Evolutionary conservation across 192 early-diverging fungal genomes (phyloP).

Genomic region (Backusella psychrophila): DNA sequence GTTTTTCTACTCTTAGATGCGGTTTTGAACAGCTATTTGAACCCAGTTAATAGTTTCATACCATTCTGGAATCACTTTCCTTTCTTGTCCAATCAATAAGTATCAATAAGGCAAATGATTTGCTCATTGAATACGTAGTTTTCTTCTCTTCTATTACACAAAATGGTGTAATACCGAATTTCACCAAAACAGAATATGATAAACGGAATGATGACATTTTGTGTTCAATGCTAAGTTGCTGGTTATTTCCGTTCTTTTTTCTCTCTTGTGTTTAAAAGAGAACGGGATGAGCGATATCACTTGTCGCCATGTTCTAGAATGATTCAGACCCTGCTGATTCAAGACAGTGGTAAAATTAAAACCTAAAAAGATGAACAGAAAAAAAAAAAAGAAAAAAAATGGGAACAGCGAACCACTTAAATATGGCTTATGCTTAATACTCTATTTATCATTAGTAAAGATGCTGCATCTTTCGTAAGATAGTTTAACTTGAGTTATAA

Average conservation of each 20-base stretch:
- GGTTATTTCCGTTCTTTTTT: background rate
- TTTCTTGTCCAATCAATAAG: background rate
- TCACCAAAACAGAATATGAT: background rate
- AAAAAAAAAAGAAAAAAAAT: background rate
- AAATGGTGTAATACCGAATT: background rate
- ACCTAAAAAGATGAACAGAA: background rate
- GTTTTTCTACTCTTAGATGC: background rate
- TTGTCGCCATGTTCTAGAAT: background rate
- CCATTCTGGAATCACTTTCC: background rate
- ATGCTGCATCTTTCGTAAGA: background rate
- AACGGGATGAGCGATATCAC: background rate
- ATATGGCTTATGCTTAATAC: background rate
- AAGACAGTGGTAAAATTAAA: background rate
- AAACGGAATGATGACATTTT: background rate
- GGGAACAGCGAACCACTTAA: background rate
- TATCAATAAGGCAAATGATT: background rate
- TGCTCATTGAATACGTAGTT: background rate
- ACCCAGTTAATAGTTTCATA: constrained; percentile 4
- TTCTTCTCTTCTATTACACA: background rate
- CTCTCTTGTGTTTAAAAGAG: background rate
- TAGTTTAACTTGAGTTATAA: background rate
- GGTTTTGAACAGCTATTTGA: background rate
- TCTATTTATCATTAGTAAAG: background rate
- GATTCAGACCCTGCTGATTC: background rate
- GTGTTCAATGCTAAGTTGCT: background rate